phyloP scores from a whole-genome alignment of 164 flowering plant genomes.

The Dillenia suffruticosa region DNA sequence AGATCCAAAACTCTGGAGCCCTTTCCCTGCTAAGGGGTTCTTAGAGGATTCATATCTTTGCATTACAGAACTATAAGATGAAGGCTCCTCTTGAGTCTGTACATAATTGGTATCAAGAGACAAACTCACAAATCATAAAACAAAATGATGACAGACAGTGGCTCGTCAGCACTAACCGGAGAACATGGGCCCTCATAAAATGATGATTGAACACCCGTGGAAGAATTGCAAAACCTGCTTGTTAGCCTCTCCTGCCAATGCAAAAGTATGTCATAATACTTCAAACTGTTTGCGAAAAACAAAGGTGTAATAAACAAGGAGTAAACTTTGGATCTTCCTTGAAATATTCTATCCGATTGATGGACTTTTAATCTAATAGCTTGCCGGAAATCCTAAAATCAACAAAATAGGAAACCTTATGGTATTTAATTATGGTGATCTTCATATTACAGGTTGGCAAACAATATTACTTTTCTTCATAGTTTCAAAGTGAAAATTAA shows the following conservation, averaged over 20 bases:
- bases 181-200: conserved; percentile 50
- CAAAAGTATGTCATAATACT: no score
- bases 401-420: no score
- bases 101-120: not conserved
- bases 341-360: no score
- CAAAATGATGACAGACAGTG: not conserved
- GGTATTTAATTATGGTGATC: no score
- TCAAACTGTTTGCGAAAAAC: no score
- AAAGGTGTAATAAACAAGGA: no score
- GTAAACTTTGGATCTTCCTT: no score
- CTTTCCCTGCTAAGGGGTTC: conserved; percentile 73
- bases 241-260: conserved; percentile 53
- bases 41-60: conserved; percentile 80
- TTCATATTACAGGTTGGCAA: no score
- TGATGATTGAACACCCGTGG: conserved; percentile 33
- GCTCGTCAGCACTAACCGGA: conserved; percentile 49
- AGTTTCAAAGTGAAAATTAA: no score
- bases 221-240: conserved; percentile 49
- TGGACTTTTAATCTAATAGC: no score
- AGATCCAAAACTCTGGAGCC: conserved; percentile 59
- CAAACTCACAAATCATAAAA: not conserved
- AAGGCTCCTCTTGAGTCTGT: conserved; percentile 91
- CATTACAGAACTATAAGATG: conserved; percentile 61
- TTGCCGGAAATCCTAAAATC: no score
- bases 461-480: no score